Conservation (phyloP, 1,139 yeast genomes). For the Debaryomyces sp. region DNA sequence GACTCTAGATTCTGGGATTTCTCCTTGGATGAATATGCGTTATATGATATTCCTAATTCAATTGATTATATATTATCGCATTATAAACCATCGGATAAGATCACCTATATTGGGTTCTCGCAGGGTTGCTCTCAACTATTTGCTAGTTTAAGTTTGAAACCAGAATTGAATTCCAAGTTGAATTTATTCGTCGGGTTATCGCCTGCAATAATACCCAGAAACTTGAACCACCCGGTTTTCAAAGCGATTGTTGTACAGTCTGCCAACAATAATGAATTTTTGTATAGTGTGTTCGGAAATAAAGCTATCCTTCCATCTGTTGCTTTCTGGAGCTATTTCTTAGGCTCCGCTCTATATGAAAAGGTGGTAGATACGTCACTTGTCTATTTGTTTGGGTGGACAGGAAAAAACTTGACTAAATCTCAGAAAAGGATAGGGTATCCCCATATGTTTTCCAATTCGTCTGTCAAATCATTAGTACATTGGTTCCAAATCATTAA, state of each 20-base stretch:
- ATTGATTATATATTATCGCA: conserved; percentile 55
- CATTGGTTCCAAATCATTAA: conserved; percentile 54
- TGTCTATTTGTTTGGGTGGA: conserved; percentile 45
- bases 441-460: conserved; percentile 51
- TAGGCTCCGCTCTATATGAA: conserved; percentile 40
- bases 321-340: conserved; percentile 44
- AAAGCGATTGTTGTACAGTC: conserved; percentile 38
- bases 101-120: conserved; percentile 46
- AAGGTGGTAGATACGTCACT: conserved; percentile 41
- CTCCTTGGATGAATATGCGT: conserved; percentile 82
- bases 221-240: conserved; percentile 41
- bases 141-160: conserved; percentile 44
- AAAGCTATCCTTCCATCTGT: conserved; percentile 50
- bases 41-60: conserved; percentile 79
- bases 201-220: conserved; percentile 49
- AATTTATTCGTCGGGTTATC: conserved; percentile 44
- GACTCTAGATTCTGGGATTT: conserved; percentile 78
- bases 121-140: conserved; percentile 52
- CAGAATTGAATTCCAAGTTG: conserved; percentile 34
- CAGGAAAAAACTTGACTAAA: conserved; percentile 33
- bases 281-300: conserved; percentile 43
- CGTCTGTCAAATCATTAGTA: conserved; percentile 46
- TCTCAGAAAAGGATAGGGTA: conserved; percentile 45
- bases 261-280: conserved; percentile 34
- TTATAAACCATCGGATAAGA: conserved; percentile 16